Evolutionary conservation across 1,284 basidiomycete genomes (phyloP), one percentile per base, ranked within the genome.

Genomic region (Ceratobasidium theobromae): DNA sequence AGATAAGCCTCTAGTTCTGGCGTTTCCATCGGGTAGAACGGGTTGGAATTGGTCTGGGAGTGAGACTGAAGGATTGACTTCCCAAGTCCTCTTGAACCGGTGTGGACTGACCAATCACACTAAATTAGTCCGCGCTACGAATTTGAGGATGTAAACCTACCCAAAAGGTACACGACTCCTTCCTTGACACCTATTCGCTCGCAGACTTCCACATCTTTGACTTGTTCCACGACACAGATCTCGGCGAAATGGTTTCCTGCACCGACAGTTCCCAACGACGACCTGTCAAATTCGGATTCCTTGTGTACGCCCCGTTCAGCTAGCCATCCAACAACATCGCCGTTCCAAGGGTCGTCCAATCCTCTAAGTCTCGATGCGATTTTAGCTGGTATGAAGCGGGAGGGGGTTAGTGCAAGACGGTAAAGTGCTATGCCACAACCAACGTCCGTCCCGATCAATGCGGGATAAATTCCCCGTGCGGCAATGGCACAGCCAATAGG

Each of bases 221-320:
- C 72, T 53, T 62, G 72, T 53, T 77, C 75, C 4, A 75, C 72
- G 0, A 70, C 71, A 65, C 76, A 76, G 2, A 78, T 73, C 67
- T 78, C 77, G 11, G 76, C 76, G 67, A 78, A 78, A 70, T 78
- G 76, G 69, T 78, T 78, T 2, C 76, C 77, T 23, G 72, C 73
- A 28, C 77, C 76, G 3, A 78, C 73, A 6, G 76, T 79, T 4
- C 77, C 77, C 30, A 78, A 68, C 53, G 71, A 73, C 16, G n/a
- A 54, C n/a, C 55, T 58, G 68, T 77, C 77, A 67, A 75, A 77
- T n/a, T 71, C 54, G 2, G 74, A 76, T 12, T 69, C 62, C 12
- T 72, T 71, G 1, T 71, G 58, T 21, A 78, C 74, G 2, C 72
- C 75, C 70, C 76, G 75, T 12, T 72, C 67, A 23, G 70, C 68